Evolutionary conservation across 164 flowering plant species (phyloP).

Genomic region (Hamamelis virginiana): DNA sequence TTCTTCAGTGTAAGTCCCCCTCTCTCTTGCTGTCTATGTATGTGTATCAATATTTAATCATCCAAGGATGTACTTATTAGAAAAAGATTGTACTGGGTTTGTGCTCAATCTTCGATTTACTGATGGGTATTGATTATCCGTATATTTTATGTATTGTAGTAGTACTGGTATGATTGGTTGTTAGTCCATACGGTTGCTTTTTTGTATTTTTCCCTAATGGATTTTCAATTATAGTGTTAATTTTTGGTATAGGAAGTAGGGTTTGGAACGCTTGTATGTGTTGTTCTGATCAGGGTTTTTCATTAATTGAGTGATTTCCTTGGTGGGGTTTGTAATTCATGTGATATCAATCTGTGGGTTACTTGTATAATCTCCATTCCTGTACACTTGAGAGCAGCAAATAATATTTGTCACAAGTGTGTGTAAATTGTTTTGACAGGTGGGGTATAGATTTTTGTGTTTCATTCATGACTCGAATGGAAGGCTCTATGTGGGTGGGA

Average conservation of each 20-base stretch:
- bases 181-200: not conserved
- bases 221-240: not conserved
- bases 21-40: not conserved
- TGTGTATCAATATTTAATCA: too few relatives aligned
- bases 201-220: not conserved
- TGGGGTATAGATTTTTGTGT: not conserved
- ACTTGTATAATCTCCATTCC: not conserved
- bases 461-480: not conserved
- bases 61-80: too few relatives aligned
- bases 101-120: not conserved
- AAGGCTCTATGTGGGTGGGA: too few relatives aligned
- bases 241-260: constrained; percentile 3
- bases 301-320: not conserved
- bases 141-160: not conserved
- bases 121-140: constrained; percentile 1
- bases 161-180: constrained; percentile 5
- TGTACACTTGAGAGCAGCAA: not conserved
- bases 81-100: too few relatives aligned
- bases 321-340: too few relatives aligned
- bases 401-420: not conserved
- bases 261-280: not conserved
- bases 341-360: not conserved
- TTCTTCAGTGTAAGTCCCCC: constrained; percentile 32
- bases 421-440: not conserved
- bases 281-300: not conserved